Conservation (phyloP, 139 green algal species). For the Deuterostichococcus epilithicus region DNA sequence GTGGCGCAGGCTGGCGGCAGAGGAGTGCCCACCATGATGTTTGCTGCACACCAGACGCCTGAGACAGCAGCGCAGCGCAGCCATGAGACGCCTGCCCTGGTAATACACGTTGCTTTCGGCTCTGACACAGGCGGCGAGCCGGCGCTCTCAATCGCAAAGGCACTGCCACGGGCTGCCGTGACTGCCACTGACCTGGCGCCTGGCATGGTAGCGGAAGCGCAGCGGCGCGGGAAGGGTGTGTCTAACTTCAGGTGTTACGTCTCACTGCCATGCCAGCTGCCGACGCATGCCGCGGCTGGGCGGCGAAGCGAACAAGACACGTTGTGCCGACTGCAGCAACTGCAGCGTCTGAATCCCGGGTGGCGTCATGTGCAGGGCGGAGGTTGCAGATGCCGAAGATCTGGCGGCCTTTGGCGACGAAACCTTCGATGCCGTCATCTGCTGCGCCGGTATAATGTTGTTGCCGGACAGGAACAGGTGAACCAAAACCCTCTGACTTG, state of each 20-base stretch:
- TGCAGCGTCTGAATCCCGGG: too few relatives aligned
- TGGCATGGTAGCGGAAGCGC: background rate
- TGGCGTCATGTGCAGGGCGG: background rate
- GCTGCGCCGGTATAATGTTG: slow-evolving; percentile 2
- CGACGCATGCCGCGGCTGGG: too few relatives aligned
- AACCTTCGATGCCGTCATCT: slow-evolving; percentile 18
- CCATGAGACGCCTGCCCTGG: too few relatives aligned
- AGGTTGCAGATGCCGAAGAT: slow-evolving; percentile 20
- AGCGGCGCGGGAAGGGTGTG: background rate
- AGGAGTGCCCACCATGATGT: too few relatives aligned
- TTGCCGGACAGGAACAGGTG: background rate
- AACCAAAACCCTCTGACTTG: too few relatives aligned
- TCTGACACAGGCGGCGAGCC: background rate
- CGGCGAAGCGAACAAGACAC: too few relatives aligned
- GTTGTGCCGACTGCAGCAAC: too few relatives aligned
- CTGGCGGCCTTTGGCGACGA: background rate
- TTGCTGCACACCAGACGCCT: too few relatives aligned
- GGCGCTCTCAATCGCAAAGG: background rate
- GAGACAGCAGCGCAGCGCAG: too few relatives aligned
- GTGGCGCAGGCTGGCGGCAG: too few relatives aligned
- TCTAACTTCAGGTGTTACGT: background rate
- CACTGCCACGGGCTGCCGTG: background rate
- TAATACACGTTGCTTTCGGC: too few relatives aligned
- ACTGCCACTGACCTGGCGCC: background rate
- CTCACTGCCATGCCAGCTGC: too few relatives aligned